Conservation (phyloP, 495 filamentous ascomycete genomes). For the Penicillium tannophilum region DNA sequence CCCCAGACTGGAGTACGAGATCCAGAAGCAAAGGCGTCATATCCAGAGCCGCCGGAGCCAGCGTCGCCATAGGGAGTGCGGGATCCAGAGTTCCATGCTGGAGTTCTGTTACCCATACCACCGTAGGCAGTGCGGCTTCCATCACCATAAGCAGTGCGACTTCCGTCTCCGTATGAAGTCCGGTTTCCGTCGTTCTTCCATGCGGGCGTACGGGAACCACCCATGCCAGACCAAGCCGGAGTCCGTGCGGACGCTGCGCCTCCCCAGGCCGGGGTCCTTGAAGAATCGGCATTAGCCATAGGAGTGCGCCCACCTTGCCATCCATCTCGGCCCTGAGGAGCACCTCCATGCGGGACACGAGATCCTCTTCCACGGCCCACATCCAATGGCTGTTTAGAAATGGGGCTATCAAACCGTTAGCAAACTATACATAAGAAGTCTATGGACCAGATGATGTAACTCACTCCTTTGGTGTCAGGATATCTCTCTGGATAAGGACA, state of each 20-base stretch:
- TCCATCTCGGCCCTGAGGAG: conserved; percentile 36
- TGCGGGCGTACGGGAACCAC: conserved; percentile 68
- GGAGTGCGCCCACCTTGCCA: conserved; percentile 72
- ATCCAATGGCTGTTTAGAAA: conserved; percentile 74
- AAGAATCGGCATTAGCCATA: conserved; percentile 56
- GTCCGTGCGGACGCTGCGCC: conserved; percentile 49
- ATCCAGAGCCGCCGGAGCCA: conserved; percentile 38
- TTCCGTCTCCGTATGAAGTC: conserved; percentile 83
- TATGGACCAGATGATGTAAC: conserved; percentile 20
- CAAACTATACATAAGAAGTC: conserved; percentile 10
- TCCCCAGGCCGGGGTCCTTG: conserved; percentile 74
- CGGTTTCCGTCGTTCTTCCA: conserved; percentile 73
- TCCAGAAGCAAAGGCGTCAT: conserved; percentile 71
- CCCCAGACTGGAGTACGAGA: conserved; percentile 77
- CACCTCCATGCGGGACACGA: conserved; percentile 49
- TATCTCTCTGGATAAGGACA: conserved; percentile 75
- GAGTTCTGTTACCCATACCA: conserved; percentile 52
- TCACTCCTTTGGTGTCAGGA: conserved; percentile 79
- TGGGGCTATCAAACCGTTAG: conserved; percentile 41
- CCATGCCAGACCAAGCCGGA: conserved; percentile 60
- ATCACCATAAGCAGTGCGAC: conserved; percentile 78
- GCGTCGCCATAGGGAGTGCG: conserved; percentile 68
- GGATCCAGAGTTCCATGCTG: conserved; percentile 62
- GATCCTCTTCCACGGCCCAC: conserved; percentile 59
- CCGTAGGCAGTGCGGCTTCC: conserved; percentile 76